Conservation (phyloP, 2,329 filamentous ascomycete species). For the Gnomoniopsis sp. region DNA sequence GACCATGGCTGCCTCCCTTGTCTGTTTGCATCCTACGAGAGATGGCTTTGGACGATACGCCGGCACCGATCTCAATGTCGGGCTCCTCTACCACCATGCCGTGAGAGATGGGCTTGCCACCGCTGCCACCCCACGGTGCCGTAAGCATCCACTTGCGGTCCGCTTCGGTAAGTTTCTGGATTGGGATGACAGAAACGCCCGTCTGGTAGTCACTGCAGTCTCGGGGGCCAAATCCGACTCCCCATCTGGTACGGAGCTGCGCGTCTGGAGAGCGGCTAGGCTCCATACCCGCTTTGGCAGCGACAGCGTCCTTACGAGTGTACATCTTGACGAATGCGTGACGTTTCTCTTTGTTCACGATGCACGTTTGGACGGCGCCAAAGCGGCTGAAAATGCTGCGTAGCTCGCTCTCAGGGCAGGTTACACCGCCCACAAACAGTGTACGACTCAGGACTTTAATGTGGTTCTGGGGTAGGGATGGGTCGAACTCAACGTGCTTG, state of each 20-base stretch:
- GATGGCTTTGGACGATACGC: constrained; percentile 90
- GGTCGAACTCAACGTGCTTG: constrained; percentile 81
- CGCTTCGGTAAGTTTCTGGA: constrained; percentile 87
- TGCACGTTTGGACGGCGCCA: constrained; percentile 92
- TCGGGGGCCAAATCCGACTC: constrained; percentile 92
- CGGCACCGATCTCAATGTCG: constrained; percentile 96
- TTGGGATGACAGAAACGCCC: constrained; percentile 89
- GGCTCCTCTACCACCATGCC: constrained; percentile 94
- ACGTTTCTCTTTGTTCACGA: constrained; percentile 96
- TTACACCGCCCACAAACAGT: constrained; percentile 93
- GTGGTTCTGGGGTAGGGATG: constrained; percentile 65
- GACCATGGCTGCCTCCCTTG: constrained; percentile 61
- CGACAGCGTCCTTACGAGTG: constrained; percentile 77
- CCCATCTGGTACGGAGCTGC: constrained; percentile 87
- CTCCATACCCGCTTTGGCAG: constrained; percentile 85
- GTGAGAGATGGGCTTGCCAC: constrained; percentile 73
- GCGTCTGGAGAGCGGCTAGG: constrained; percentile 68
- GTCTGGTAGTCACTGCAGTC: constrained; percentile 96
- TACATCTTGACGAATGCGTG: constrained; percentile 99
- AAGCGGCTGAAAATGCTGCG: constrained; percentile 76
- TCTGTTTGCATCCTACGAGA: constrained; percentile 68
- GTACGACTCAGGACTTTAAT: constrained; percentile 96
- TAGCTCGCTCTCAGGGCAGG: constrained; percentile 78
- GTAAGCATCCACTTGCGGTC: constrained; percentile 97
- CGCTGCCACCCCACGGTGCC: constrained; percentile 89